phyloP scores from a whole-genome alignment of 768 basidiomycete species.

The Lactifluus subvellereus region DNA sequence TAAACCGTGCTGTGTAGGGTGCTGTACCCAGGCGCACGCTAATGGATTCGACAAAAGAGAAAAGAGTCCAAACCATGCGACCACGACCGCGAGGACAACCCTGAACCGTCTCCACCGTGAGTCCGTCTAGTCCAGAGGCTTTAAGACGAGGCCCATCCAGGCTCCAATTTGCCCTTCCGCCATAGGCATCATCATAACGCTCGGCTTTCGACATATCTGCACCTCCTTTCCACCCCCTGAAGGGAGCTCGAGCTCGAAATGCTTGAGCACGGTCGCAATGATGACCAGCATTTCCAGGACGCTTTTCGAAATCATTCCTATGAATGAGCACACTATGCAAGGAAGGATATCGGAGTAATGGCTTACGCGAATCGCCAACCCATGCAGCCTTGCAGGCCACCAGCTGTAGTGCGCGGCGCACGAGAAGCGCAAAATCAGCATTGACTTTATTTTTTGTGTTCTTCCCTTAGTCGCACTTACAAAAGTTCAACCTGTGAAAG shows the following conservation, averaged over 20 bases:
- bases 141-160: slow-evolving; percentile 16
- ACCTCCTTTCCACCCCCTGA: neutral
- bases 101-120: neutral
- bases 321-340: neutral
- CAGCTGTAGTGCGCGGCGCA: neutral
- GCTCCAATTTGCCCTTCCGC: slow-evolving; percentile 5
- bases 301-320: neutral
- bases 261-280: slow-evolving; percentile 10
- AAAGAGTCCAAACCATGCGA: too few relatives aligned
- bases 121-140: slow-evolving; percentile 2
- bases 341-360: too few relatives aligned
- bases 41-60: too few relatives aligned
- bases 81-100: neutral
- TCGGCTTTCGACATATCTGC: slow-evolving; percentile 12
- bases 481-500: slow-evolving; percentile 9
- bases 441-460: neutral
- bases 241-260: slow-evolving; percentile 17
- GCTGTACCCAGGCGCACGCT: too few relatives aligned
- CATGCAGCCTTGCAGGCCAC: slow-evolving; percentile 17
- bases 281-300: slow-evolving; percentile 19
- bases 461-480: neutral
- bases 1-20: too few relatives aligned
- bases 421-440: neutral
- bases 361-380: slow-evolving; percentile 23
- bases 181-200: slow-evolving; percentile 15